A percentile compares a stretch with the other conserved stretches of the same genome.
phyloP scores from a whole-genome alignment of 768 basidiomycete genomes.

The Nidularia pulvinata region DNA sequence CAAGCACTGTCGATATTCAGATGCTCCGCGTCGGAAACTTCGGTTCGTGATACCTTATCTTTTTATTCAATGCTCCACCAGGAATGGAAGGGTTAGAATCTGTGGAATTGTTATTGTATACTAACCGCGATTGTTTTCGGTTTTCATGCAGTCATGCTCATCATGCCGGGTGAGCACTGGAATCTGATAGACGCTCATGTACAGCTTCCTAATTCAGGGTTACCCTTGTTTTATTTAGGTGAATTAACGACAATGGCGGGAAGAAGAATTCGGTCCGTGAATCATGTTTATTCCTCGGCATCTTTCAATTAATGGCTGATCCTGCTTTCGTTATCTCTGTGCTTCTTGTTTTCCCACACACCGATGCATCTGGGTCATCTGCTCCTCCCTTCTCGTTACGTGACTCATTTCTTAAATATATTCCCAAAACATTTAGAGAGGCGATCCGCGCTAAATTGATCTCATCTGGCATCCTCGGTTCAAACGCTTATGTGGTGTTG shows the following conservation, averaged over 20 bases:
- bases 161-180: conserved; percentile 56
- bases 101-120: background rate
- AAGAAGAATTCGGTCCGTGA: conserved; percentile 63
- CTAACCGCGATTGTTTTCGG: conserved; percentile 1
- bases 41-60: conserved; percentile 26
- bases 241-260: conserved; percentile 87
- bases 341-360: conserved; percentile 7
- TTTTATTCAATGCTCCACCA: no score
- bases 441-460: conserved; percentile 67
- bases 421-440: conserved; percentile 37
- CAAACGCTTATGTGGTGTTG: conserved; percentile 74
- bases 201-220: background rate
- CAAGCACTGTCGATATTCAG: conserved; percentile 73
- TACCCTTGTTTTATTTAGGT: conserved; percentile 23
- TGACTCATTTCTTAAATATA: conserved; percentile 1
- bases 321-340: conserved; percentile 5
- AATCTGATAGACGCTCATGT: conserved; percentile 5
- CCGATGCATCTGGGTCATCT: background rate
- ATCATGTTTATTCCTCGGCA: background rate
- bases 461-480: conserved; percentile 57
- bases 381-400: conserved; percentile 14
- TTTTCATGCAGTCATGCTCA: conserved; percentile 51
- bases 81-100: background rate
- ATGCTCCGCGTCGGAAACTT: conserved; percentile 78
- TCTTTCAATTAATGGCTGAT: no score